Base-by-base conservation (phyloP, 1,284 basidiomycete genomes). In the Pholiota adiposa region DNA sequence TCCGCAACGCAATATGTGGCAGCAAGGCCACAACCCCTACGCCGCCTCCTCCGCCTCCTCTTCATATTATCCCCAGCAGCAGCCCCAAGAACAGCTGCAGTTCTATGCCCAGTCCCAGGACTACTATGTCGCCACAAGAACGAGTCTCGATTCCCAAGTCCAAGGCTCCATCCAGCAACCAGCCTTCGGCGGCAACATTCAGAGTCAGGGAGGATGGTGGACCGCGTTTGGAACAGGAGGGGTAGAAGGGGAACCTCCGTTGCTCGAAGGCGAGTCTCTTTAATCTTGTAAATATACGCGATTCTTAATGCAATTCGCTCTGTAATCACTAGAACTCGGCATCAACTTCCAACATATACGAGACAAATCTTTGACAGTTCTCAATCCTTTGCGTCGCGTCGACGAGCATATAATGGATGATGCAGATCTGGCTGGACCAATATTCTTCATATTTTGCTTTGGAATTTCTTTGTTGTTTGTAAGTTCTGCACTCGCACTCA, bases 331-430 rank as follows among this genome's bases (percentile, higher is more conserved):
- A 98, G 97, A 99, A 75, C 88, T 99, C 27, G 97, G 97, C 48
- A 96, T 99, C 75, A 98, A 99, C 77, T 96, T 98, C 68, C 87
- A 89, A 40, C 97, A 99, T 75, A 98, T 99, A 74, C 84, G 93
- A 50, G 89, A 89, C 62, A 99, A 99, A 80, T 93, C 95, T 14
- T 78, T 97, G 75, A 95, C 97, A 0, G 97, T 99, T 3, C 86
- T 99, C 59, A 98, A 98, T 70, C 97, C 97, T 1, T 78, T 98
- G 27, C 86, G 88, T 63, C 83, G 83, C 60, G 89, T 98, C 59
- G 93, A 99, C 68, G 92, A 93, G 63, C 92, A 88, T 68, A 98
- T 99, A 68, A 99, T 99, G 97, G 97, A 99, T 76, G 97, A 99
- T 71, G 96, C 97, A 41, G 97, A 99, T 77, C 83, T 99, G 27